These are phyloP conservation scores for Verticillium tricorpus DNA, from an alignment of 2,329 filamentous ascomycete genomes.

Conservation along the genomic window DNA sequence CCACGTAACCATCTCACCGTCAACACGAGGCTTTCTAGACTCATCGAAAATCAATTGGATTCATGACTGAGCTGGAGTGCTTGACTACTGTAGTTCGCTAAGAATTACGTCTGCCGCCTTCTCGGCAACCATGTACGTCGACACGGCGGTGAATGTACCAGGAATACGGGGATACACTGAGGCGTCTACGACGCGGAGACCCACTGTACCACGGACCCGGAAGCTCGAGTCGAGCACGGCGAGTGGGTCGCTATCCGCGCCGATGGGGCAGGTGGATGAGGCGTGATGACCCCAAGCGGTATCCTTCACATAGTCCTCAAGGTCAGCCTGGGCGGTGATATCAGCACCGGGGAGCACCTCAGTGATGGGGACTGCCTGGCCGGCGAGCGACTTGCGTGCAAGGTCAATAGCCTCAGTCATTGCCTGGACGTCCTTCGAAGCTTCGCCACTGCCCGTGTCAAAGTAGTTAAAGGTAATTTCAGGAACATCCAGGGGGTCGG, in stretches of 20 bases:
- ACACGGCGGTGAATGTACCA: conserved; percentile 26
- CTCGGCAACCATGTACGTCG: conserved; percentile 26
- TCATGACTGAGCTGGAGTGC: neutral
- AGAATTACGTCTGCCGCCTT: conserved; percentile 27
- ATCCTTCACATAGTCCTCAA: conserved; percentile 22
- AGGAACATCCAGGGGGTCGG: conserved; percentile 60
- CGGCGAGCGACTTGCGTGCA: conserved; percentile 37
- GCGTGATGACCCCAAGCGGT: conserved; percentile 29
- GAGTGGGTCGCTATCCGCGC: conserved; percentile 22
- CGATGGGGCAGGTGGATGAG: conserved; percentile 26
- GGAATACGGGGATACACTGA: conserved; percentile 36
- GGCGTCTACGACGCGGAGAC: conserved; percentile 41
- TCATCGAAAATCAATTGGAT: neutral
- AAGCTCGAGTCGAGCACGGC: conserved; percentile 45
- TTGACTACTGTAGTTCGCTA: neutral
- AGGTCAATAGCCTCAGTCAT: conserved; percentile 51
- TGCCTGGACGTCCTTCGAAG: conserved; percentile 45
- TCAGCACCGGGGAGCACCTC: conserved; percentile 14
- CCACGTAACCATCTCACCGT: no score
- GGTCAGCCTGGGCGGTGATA: conserved; percentile 11
- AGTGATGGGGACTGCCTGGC: conserved; percentile 16
- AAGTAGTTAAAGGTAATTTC: conserved; percentile 61
- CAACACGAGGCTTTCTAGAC: no score
- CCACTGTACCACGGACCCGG: conserved; percentile 39
- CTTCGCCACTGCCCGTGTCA: conserved; percentile 42